Evolutionary conservation across 352 stramenopile genomes (phyloP).

Genomic region (Achlya hypogyna): DNA sequence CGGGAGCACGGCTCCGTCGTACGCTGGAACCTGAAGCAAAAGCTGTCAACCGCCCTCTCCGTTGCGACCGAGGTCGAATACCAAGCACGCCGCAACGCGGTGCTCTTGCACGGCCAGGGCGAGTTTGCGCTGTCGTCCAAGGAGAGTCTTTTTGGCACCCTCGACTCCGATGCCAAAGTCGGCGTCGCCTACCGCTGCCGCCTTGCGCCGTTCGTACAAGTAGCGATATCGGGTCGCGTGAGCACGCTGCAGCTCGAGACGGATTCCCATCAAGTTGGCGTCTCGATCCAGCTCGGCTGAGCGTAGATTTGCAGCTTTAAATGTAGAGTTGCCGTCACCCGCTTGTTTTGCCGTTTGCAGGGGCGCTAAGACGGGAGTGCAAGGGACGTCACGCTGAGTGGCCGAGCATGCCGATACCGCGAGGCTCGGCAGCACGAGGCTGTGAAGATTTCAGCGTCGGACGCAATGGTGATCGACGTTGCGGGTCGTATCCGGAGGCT

Average conservation of each 20-base stretch:
- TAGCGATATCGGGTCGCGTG: slow-evolving; percentile 15
- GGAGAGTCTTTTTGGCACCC: slow-evolving; percentile 11
- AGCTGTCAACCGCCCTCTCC: background rate
- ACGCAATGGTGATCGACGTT: no score
- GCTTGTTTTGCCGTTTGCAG: no score
- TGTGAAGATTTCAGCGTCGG: no score
- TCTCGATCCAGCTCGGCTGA: slow-evolving; percentile 19
- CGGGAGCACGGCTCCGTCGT: slow-evolving; percentile 13
- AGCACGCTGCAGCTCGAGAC: slow-evolving; percentile 17
- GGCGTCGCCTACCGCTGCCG: slow-evolving; percentile 14
- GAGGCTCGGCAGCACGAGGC: no score
- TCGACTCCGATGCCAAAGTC: slow-evolving; percentile 12
- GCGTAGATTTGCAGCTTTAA: no score
- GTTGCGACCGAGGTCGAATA: slow-evolving; percentile 15
- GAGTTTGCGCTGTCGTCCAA: background rate
- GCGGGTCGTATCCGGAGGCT: no score
- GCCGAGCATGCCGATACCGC: no score
- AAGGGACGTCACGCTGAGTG: no score
- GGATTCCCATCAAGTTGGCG: slow-evolving; percentile 19
- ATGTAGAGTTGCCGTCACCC: no score
- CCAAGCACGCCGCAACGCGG: background rate
- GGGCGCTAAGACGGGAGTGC: no score
- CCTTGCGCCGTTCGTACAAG: slow-evolving; percentile 8
- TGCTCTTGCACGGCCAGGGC: slow-evolving; percentile 11
- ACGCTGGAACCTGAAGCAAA: slow-evolving; percentile 9